phyloP scores from a whole-genome alignment of 1,284 basidiomycete species.

The Cutaneotrichosporon mucoides region DNA sequence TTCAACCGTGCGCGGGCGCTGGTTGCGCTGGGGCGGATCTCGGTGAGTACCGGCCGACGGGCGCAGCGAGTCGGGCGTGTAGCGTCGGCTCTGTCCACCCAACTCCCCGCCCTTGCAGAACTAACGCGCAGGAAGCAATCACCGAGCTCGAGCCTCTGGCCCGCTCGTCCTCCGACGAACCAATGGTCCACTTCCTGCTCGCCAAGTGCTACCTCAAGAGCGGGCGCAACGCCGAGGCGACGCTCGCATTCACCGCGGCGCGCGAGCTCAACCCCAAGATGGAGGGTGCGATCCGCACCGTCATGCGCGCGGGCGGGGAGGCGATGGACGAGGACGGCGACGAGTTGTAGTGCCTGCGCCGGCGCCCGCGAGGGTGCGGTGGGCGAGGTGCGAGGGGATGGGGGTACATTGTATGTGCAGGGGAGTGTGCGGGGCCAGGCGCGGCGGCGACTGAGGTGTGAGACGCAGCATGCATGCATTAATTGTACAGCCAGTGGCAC shows the following conservation, averaged over 20 bases:
- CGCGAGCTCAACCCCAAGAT: conserved; percentile 63
- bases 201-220: conserved; percentile 79
- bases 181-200: conserved; percentile 91
- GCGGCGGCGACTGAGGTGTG: too few relatives aligned
- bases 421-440: too few relatives aligned
- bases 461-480: too few relatives aligned
- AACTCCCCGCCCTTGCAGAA: background rate
- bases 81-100: background rate
- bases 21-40: conserved; percentile 72
- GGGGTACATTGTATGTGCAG: too few relatives aligned
- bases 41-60: conserved; percentile 56
- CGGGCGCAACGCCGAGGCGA: conserved; percentile 71
- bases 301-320: conserved; percentile 35
- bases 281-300: conserved; percentile 44
- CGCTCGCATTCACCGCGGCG: conserved; percentile 76
- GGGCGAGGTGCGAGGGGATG: too few relatives aligned
- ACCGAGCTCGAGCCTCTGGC: conserved; percentile 71
- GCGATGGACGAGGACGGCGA: conserved; percentile 55
- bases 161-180: conserved; percentile 65
- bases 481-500: too few relatives aligned
- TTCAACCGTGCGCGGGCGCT: conserved; percentile 86
- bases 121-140: conserved; percentile 62
- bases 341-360: too few relatives aligned
- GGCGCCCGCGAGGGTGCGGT: too few relatives aligned
- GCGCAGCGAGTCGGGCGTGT: too few relatives aligned